Base-by-base conservation (phyloP, 2,329 filamentous ascomycete species). In the Botryotinia convoluta region DNA sequence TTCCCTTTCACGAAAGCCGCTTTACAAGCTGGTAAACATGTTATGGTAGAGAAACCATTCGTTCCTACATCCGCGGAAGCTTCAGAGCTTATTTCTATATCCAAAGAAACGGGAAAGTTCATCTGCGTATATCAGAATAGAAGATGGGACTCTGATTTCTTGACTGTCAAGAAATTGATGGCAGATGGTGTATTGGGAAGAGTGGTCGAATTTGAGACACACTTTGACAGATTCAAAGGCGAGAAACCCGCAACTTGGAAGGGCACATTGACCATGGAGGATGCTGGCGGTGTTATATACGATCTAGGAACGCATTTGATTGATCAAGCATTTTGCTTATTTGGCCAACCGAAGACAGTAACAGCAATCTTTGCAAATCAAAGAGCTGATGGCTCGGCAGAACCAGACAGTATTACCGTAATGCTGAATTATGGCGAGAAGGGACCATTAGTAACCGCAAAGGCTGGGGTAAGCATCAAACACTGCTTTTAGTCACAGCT, bases 21-120 rank as follows among this genome's bases (percentile, higher is more conserved):
- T 0, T 85, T 95, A 65, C 86, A 91, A 79, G 85, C 87, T 16
- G 90, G 91, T 77, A 95, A 95, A 84, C 91, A 95, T 81, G 91
- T 95, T 39, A 85, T 95, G 70, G 91, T 92, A 67, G 93, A 95
- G 84, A 95, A 95, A 84, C 93, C 93, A 3, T 95, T 95, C 81
- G 92, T 93, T 20, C 91, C 92, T 32, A 92, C 90, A 1, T 85
- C 87, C 1, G 85, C 87, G 73, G 90, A 95, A 82, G 92, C 92
- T 18, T 85, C 88, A 48, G 83, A 88, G 77, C 87, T 95, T 10
- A 86, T 81, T 62, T 79, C 80, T 44, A 79, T 83, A 69, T 81
- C 83, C 1, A 77, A 81, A 74, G 79, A 80, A 74, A 83, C 77
- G 26, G 82, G 81, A 29, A 83, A 82, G 76, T 74, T 82, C 73